A percentile compares a stretch with the other conserved stretches of the same genome.
These are phyloP conservation scores for Biscogniauxia marginata DNA, from an alignment of 2,329 filamentous ascomycete species.

Conservation along the genomic window DNA sequence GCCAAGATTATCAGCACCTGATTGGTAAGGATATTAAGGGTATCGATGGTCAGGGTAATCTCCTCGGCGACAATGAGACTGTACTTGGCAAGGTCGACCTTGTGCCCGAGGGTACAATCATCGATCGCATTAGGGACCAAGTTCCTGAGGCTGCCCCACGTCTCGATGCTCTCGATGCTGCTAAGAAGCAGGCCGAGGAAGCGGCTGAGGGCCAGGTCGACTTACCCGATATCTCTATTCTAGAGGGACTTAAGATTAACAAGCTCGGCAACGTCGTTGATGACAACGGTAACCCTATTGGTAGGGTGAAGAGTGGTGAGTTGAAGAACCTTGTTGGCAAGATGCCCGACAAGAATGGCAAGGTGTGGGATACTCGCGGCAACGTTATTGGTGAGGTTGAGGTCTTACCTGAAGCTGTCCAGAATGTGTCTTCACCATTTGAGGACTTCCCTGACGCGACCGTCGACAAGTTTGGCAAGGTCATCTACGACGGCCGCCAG, in stretches of 20 bases:
- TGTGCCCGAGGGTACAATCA: slow-evolving; percentile 42
- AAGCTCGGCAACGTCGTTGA: slow-evolving; percentile 46
- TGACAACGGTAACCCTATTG: slow-evolving; percentile 42
- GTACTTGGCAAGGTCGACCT: slow-evolving; percentile 61
- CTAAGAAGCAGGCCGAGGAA: slow-evolving; percentile 13
- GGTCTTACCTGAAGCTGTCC: slow-evolving; percentile 37
- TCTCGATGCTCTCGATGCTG: slow-evolving; percentile 37
- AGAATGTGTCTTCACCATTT: slow-evolving; percentile 36
- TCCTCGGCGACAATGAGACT: slow-evolving; percentile 64
- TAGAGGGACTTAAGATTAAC: slow-evolving; percentile 43
- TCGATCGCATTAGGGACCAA: slow-evolving; percentile 34
- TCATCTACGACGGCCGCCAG: slow-evolving; percentile 37
- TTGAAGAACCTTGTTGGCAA: slow-evolving; percentile 42
- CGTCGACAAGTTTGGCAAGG: slow-evolving; percentile 37
- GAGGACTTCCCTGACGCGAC: slow-evolving; percentile 37
- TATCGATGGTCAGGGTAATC: slow-evolving; percentile 63
- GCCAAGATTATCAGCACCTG: slow-evolving; percentile 28
- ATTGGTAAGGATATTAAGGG: slow-evolving; percentile 65
- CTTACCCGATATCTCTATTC: slow-evolving; percentile 31
- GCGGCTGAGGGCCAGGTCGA: slow-evolving; percentile 10
- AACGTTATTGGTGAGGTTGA: slow-evolving; percentile 39
- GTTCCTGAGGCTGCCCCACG: slow-evolving; percentile 31
- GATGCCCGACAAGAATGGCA: slow-evolving; percentile 42
- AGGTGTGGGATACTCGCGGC: slow-evolving; percentile 36
- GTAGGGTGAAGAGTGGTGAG: slow-evolving; percentile 42